Evolutionary conservation across 2,329 filamentous ascomycete genomes (phyloP).

Genomic region (Hymenoscyphus salicellus): DNA sequence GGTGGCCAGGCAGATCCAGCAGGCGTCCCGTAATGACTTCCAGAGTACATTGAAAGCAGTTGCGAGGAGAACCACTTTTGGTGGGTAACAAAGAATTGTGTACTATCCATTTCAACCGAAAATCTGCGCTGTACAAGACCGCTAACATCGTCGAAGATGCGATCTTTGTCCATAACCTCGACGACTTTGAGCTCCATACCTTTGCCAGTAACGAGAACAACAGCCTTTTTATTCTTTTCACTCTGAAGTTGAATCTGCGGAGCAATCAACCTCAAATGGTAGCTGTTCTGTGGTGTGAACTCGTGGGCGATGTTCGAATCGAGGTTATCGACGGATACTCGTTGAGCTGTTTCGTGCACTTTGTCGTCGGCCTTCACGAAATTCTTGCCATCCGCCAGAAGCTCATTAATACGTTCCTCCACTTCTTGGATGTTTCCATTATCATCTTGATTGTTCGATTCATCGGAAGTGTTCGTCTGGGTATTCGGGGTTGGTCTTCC

Average conservation of each 20-base stretch:
- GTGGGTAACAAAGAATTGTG: slow-evolving; percentile 96
- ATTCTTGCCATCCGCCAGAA: slow-evolving; percentile 78
- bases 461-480: slow-evolving; percentile 30
- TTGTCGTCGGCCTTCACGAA: slow-evolving; percentile 70
- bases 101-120: slow-evolving; percentile 91
- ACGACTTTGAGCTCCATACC: slow-evolving; percentile 98
- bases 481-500: slow-evolving; percentile 34
- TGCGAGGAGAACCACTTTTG: slow-evolving; percentile 84
- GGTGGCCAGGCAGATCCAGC: slow-evolving; percentile 89
- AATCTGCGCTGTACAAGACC: slow-evolving; percentile 94
- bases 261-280: slow-evolving; percentile 90
- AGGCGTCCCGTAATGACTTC: slow-evolving; percentile 85
- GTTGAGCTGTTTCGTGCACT: slow-evolving; percentile 35
- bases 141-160: slow-evolving; percentile 87
- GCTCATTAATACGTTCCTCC: slow-evolving; percentile 79
- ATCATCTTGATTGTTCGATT: slow-evolving; percentile 21
- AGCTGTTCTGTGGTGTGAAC: slow-evolving; percentile 87
- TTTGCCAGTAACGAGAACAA: slow-evolving; percentile 94
- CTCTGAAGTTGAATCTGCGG: slow-evolving; percentile 98
- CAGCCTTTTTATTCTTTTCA: slow-evolving; percentile 95
- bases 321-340: slow-evolving; percentile 56
- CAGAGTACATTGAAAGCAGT: slow-evolving; percentile 88
- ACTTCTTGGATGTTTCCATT: slow-evolving; percentile 56
- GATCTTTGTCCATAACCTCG: slow-evolving; percentile 95
- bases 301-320: slow-evolving; percentile 78